These are phyloP conservation scores for Paramecium octaurelia DNA, from an alignment of 73 alveolate genomes.

Conservation along the genomic window DNA sequence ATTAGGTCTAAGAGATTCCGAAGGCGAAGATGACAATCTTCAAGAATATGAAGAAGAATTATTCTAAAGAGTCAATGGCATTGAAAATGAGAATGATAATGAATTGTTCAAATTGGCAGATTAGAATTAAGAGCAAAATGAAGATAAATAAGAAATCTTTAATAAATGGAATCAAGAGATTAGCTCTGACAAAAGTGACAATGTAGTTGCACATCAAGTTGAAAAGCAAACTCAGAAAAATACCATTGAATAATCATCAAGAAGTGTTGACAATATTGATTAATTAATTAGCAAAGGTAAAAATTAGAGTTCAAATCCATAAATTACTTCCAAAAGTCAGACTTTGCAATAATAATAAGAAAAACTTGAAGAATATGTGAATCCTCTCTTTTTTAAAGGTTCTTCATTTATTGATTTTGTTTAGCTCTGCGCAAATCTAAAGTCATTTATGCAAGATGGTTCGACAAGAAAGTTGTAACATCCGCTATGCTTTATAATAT, in stretches of 20 bases:
- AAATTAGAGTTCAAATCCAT: neutral
- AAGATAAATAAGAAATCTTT: neutral
- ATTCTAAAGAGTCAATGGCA: neutral
- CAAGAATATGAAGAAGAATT: slow-evolving; percentile 38
- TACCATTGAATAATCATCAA: slow-evolving; percentile 16
- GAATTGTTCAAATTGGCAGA: neutral
- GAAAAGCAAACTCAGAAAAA: neutral
- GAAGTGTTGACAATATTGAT: slow-evolving; percentile 53
- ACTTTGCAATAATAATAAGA: neutral
- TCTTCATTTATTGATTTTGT: neutral
- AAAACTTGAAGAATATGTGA: slow-evolving; percentile 34
- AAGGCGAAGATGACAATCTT: neutral
- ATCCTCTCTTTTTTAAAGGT: slow-evolving; percentile 39
- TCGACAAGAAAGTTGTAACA: slow-evolving; percentile 54
- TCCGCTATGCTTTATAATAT: slow-evolving; percentile 50
- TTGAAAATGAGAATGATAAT: neutral
- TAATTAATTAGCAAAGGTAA: neutral
- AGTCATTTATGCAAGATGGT: slow-evolving; percentile 65
- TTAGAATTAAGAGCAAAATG: neutral
- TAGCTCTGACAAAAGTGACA: neutral
- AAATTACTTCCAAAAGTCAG: neutral
- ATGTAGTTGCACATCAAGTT: neutral
- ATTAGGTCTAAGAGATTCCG: neutral
- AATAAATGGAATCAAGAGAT: neutral
- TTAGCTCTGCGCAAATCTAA: slow-evolving; percentile 43